phyloP scores from a whole-genome alignment of 306 rosid genomes.

The Aeschynomene evenia region DNA sequence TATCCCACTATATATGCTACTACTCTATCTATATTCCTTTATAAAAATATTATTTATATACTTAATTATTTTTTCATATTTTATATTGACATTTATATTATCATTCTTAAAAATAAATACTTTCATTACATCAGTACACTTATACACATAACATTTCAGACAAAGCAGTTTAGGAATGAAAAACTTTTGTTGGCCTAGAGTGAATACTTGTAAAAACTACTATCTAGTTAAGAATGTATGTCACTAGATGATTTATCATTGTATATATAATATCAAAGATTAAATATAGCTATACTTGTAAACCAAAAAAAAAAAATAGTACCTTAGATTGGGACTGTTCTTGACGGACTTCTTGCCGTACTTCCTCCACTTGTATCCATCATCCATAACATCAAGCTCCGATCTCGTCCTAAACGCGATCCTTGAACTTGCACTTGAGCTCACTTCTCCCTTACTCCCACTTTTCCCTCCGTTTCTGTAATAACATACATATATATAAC shows the following conservation, averaged over 20 bases:
- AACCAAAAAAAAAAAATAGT: too few relatives aligned
- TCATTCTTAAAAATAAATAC: too few relatives aligned
- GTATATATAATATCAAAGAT: too few relatives aligned
- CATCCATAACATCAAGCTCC: conserved; percentile 70
- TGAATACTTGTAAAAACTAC: background rate
- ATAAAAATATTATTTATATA: too few relatives aligned
- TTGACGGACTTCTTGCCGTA: conserved; percentile 75
- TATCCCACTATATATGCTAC: background rate
- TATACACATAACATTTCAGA: too few relatives aligned
- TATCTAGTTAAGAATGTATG: too few relatives aligned
- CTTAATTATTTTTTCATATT: too few relatives aligned
- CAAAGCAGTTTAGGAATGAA: background rate
- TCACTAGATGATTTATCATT: too few relatives aligned
- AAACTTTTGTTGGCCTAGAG: background rate
- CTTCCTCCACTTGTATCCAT: conserved; percentile 88
- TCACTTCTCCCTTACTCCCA: conserved; percentile 32
- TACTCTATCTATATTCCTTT: too few relatives aligned
- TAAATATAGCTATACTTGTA: too few relatives aligned
- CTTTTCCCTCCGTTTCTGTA: conserved; percentile 44
- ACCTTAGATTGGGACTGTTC: conserved; percentile 67
- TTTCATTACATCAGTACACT: too few relatives aligned
- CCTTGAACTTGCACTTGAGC: conserved; percentile 34
- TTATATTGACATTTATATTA: too few relatives aligned
- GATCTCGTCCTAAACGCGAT: conserved; percentile 71
- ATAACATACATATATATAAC: background rate